Evolutionary conservation across 2,329 filamentous ascomycete genomes (phyloP).

Genomic region (Aschersonia sp.): DNA sequence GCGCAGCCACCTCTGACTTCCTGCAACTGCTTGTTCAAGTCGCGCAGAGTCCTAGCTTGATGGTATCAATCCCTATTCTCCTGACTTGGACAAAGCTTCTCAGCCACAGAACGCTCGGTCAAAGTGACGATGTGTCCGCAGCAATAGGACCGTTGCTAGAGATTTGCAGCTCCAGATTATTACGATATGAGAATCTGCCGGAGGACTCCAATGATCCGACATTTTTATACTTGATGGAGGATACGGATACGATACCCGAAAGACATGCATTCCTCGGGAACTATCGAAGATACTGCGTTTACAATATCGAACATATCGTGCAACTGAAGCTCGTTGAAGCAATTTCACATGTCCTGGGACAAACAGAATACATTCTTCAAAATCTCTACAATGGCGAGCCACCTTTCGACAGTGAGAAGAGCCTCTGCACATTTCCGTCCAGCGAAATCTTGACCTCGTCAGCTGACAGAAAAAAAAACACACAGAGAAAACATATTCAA

Average conservation of each 20-base stretch:
- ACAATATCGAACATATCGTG: slow-evolving; percentile 78
- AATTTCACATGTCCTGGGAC: slow-evolving; percentile 70
- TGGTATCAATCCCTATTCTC: slow-evolving; percentile 84
- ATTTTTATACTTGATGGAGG: slow-evolving; percentile 71
- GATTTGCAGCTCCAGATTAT: slow-evolving; percentile 66
- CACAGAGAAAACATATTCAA: slow-evolving; percentile 44
- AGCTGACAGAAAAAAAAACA: slow-evolving; percentile 3
- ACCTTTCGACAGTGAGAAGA: slow-evolving; percentile 45
- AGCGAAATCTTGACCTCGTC: neutral
- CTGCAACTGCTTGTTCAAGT: slow-evolving; percentile 68
- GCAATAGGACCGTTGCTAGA: slow-evolving; percentile 67
- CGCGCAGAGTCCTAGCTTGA: slow-evolving; percentile 71
- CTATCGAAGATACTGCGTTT: slow-evolving; percentile 79
- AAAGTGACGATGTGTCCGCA: slow-evolving; percentile 42
- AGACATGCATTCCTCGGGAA: slow-evolving; percentile 91
- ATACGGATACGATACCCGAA: slow-evolving; percentile 89
- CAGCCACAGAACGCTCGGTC: slow-evolving; percentile 52
- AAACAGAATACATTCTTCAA: slow-evolving; percentile 59
- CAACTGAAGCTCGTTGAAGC: slow-evolving; percentile 71
- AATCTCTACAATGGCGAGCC: slow-evolving; percentile 60
- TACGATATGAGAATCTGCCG: slow-evolving; percentile 78
- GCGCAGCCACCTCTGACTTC: slow-evolving; percentile 56
- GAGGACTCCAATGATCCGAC: slow-evolving; percentile 70
- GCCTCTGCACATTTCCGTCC: no score
- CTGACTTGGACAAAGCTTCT: slow-evolving; percentile 82